Percentiles rank a stretch among this genome's conserved stretches.
These are phyloP conservation scores for Jaltomata sinuosa DNA, from an alignment of 257 asterid genomes.

Conservation along the genomic window DNA sequence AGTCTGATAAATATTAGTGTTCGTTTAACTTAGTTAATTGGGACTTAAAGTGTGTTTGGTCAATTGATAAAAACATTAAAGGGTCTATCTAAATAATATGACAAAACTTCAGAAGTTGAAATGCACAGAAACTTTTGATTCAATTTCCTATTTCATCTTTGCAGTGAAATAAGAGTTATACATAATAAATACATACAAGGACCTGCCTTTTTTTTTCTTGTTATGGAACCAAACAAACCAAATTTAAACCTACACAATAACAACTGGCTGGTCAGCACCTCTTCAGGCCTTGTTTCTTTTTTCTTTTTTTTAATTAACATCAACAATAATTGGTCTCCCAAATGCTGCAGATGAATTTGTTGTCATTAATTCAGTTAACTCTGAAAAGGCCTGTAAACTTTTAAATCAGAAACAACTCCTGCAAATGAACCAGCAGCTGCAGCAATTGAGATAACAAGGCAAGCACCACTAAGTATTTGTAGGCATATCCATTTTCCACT, in stretches of 20 bases:
- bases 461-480: slow-evolving; percentile 11
- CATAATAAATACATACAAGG: slow-evolving; percentile 6
- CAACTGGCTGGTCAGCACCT: background rate
- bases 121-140: background rate
- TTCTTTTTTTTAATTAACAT: slow-evolving; percentile 1
- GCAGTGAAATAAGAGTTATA: background rate
- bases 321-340: background rate
- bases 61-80: background rate
- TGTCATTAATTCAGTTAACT: background rate
- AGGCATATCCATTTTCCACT: slow-evolving; percentile 16
- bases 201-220: background rate
- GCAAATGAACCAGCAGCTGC: slow-evolving; percentile 27
- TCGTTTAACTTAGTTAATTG: background rate
- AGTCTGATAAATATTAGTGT: no score
- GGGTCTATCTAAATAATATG: background rate
- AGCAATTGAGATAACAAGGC: slow-evolving; percentile 17
- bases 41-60: background rate
- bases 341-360: no score
- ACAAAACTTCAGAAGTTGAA: background rate
- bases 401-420: slow-evolving; percentile 13
- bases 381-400: slow-evolving; percentile 11
- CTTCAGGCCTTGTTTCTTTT: background rate
- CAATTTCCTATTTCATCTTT: background rate
- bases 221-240: background rate
- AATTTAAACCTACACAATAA: slow-evolving; percentile 3